Evolutionary conservation across 768 basidiomycete species (phyloP), one percentile per base, ranked within the genome.

Genomic region (Inosperma sp.): DNA sequence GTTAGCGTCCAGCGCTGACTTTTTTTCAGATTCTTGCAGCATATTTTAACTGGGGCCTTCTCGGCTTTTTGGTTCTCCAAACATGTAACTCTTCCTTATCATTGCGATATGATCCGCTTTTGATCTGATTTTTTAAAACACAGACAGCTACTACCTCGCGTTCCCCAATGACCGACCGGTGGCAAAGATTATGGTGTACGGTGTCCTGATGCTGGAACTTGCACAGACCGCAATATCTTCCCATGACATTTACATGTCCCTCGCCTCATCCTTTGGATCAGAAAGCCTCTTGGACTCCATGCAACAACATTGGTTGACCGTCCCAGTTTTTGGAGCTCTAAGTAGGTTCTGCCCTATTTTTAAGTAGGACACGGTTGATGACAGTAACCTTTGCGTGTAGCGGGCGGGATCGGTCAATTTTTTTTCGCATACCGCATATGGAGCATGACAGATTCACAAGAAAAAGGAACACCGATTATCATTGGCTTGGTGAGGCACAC

Each of bases 381-480:
- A 36, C 43, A 6, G 16, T 27, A 33, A 34, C 23, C 34, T 13
- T n/a, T 42, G 37, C 7, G 3, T 10, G 16, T 34, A 69, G 68
- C 62, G 8, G 61, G 65, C 5, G 59, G 58, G n/a, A 59, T 66
- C 17, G 66, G 62, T 4, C 66, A 69, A 42, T 21, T 60, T 8
- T 68, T 65, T 54, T 69, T 68, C 37, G 66, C 66, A 3, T 66
- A 63, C 50, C 57, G 68, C 2, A 59, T 68, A 31, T 59, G 58
- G 56, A 55, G 49, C 36, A 56, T 69, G 41, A 56, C 68, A 12
- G 51, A 36, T 3, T 41, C 42, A 10, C 25, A 40, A 23, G 54
- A 61, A 2, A 48, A 40, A 21, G 55, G 53, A 22, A 48, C 53
- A 6, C 59, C 62, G 14, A 16, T 64, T 7, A 52, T 61, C 12